Evolutionary conservation across 2,329 filamentous ascomycete species (phyloP).

Genomic region (Aspergillus piperis): DNA sequence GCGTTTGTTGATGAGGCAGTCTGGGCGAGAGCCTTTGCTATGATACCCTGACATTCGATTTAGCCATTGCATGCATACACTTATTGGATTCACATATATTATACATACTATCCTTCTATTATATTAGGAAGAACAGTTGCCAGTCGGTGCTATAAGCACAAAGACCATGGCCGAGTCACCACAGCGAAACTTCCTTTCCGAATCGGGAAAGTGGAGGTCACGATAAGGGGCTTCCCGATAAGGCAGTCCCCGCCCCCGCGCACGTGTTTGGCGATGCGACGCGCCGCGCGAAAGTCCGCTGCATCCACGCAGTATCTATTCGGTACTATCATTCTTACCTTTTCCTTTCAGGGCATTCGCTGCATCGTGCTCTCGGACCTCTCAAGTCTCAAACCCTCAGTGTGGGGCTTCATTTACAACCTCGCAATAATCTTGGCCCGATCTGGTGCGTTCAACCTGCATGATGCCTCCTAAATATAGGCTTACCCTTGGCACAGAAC

Average conservation of each 20-base stretch:
- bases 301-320: not conserved
- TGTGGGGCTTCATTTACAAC: not conserved
- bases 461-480: not conserved
- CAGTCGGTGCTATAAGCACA: not conserved
- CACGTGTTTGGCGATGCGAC: constrained; percentile 6
- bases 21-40: constrained; percentile 4
- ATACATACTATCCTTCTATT: not conserved
- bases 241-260: not conserved
- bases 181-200: no score
- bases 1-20: constrained; percentile 3
- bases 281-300: not conserved
- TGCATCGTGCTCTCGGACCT: no score
- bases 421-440: not conserved
- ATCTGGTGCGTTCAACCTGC: not conserved
- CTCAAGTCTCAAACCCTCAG: no score
- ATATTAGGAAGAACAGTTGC: not conserved
- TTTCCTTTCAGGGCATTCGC: no score
- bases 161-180: no score
- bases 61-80: constrained; percentile 1
- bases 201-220: not conserved
- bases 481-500: not conserved
- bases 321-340: no score
- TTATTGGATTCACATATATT: constrained; percentile 7
- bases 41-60: constrained; percentile 19
- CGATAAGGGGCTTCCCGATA: not conserved